These are phyloP conservation scores for Oleoguttula mirabilis DNA, from an alignment of 495 filamentous ascomycete species.

Conservation along the genomic window DNA sequence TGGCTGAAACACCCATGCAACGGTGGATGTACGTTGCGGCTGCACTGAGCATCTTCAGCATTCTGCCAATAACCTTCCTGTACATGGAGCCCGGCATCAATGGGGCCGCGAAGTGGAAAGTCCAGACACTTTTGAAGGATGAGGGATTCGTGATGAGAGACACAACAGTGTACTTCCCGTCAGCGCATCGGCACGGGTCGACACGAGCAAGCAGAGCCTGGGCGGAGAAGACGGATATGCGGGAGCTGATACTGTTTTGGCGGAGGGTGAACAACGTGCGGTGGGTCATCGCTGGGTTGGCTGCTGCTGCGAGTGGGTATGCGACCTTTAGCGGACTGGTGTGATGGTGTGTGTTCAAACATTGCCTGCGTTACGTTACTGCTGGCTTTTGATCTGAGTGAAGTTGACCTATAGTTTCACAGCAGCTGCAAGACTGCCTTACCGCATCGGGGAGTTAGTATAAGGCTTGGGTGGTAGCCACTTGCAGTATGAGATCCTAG, in stretches of 20 bases:
- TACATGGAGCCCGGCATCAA: slow-evolving; percentile 26
- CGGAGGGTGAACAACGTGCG: slow-evolving; percentile 18
- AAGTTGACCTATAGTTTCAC: too few species aligned
- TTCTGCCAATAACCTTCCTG: slow-evolving; percentile 25
- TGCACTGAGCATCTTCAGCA: slow-evolving; percentile 18
- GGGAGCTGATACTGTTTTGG: slow-evolving; percentile 20
- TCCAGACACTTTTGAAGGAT: slow-evolving; percentile 24
- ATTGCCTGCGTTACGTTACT: too few species aligned
- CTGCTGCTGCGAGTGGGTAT: slow-evolving; percentile 14
- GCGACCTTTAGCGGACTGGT: slow-evolving; percentile 20
- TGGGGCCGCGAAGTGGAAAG: slow-evolving; percentile 27
- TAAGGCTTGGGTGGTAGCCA: too few species aligned
- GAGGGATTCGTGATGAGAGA: slow-evolving; percentile 22
- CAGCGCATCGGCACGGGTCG: slow-evolving; percentile 15
- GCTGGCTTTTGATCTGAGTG: too few species aligned
- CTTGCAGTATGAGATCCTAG: too few species aligned
- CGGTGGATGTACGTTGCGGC: slow-evolving; percentile 11
- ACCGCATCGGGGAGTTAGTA: too few species aligned
- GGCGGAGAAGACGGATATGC: slow-evolving; percentile 22
- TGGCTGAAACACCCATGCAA: neutral
- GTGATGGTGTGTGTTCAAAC: too few species aligned
- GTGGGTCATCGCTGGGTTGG: slow-evolving; percentile 10
- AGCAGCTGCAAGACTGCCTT: too few species aligned
- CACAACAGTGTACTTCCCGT: slow-evolving; percentile 15
- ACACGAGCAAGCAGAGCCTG: slow-evolving; percentile 15